Conservation (phyloP, 768 basidiomycete genomes). For the Tylopilus rubrobrunneus region DNA sequence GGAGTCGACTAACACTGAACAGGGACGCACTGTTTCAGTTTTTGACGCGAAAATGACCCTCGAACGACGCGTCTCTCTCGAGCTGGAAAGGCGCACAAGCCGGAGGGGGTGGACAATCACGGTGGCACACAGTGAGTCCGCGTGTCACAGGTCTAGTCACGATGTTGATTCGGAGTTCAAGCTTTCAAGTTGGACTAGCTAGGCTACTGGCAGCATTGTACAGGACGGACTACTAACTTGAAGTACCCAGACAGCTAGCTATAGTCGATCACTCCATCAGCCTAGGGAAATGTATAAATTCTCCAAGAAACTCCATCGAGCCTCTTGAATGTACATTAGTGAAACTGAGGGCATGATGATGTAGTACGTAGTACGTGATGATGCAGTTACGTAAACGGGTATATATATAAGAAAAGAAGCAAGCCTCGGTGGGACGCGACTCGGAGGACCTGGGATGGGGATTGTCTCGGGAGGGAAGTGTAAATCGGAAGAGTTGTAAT, state of each 20-base stretch:
- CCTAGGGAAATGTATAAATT: constrained; percentile 11
- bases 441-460: not conserved
- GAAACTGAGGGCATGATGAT: constrained; percentile 14
- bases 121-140: too few relatives aligned
- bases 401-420: constrained; percentile 17
- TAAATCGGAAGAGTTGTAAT: constrained; percentile 13
- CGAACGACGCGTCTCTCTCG: not conserved
- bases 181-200: too few relatives aligned
- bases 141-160: not conserved
- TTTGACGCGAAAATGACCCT: not conserved
- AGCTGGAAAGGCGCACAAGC: not conserved
- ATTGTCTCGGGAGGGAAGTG: constrained; percentile 18
- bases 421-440: constrained; percentile 12
- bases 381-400: constrained; percentile 28
- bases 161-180: not conserved
- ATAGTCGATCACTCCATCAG: not conserved
- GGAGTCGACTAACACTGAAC: too few relatives aligned
- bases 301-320: constrained; percentile 10
- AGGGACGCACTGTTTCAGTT: not conserved
- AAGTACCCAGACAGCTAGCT: too few relatives aligned
- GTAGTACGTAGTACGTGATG: constrained; percentile 21
- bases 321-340: constrained; percentile 28
- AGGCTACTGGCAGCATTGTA: not conserved
- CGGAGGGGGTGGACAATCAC: too few relatives aligned
- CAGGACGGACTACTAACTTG: too few relatives aligned